A percentile compares a stretch with the other conserved stretches of the same genome.
Evolutionary conservation across 1,284 basidiomycete genomes (phyloP).

Genomic region (Xerocomus cyaneibrunnescens): DNA sequence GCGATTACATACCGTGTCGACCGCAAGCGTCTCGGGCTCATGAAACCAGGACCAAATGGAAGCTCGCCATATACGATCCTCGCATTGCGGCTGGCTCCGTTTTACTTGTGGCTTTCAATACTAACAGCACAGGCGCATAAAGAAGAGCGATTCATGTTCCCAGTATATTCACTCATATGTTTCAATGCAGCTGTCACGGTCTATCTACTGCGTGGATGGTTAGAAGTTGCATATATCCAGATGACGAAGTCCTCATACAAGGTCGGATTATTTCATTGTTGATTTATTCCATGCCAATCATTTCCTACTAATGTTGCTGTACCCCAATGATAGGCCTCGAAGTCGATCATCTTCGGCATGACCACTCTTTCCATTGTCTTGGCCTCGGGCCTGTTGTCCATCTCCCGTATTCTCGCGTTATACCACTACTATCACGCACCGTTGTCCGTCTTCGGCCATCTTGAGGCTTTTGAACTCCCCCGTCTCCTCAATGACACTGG

Average conservation of each 20-base stretch:
- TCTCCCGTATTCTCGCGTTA: conserved; percentile 78
- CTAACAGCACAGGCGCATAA: conserved; percentile 88
- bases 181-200: conserved; percentile 91
- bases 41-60: conserved; percentile 52
- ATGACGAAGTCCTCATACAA: conserved; percentile 81
- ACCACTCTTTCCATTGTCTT: conserved; percentile 73
- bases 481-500: conserved; percentile 74
- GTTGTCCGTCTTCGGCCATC: conserved; percentile 67
- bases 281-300: conserved; percentile 5
- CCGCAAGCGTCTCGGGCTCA: conserved; percentile 73
- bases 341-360: conserved; percentile 71
- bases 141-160: conserved; percentile 98
- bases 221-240: conserved; percentile 74
- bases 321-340: conserved; percentile 61
- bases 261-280: conserved; percentile 44
- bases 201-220: conserved; percentile 82
- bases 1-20: conserved; percentile 76
- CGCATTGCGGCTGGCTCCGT: conserved; percentile 72
- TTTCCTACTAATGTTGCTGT: conserved; percentile 1
- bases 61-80: conserved; percentile 81
- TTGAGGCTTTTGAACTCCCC: conserved; percentile 82
- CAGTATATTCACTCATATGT: conserved; percentile 88
- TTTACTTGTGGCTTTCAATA: conserved; percentile 88
- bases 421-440: conserved; percentile 93
- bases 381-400: conserved; percentile 65